phyloP scores from a whole-genome alignment of 1,284 basidiomycete genomes.

The Rhizoctonia solani region DNA sequence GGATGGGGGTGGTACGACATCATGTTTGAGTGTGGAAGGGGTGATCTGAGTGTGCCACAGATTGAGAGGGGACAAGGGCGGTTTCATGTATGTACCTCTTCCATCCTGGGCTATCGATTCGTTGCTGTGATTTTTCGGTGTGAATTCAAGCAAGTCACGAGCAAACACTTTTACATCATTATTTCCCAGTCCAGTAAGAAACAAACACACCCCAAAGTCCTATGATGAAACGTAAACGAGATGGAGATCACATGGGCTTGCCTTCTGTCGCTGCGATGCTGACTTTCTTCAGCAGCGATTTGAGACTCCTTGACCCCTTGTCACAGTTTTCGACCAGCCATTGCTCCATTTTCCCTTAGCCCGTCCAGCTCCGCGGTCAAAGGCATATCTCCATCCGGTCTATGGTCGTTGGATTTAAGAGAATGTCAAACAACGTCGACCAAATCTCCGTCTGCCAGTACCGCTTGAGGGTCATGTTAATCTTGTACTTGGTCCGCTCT shows the following conservation, averaged over 20 bases:
- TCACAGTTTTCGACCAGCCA: conserved; percentile 69
- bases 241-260: not conserved
- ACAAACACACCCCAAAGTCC: not conserved
- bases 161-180: not conserved
- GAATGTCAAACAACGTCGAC: conserved; percentile 79
- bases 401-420: conserved; percentile 77
- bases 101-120: conserved; percentile 33
- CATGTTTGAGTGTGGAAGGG: conserved; percentile 28
- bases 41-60: not conserved
- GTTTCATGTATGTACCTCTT: conserved; percentile 26
- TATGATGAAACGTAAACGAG: not conserved
- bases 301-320: conserved; percentile 65
- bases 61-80: not conserved
- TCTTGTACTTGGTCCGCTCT: conserved; percentile 56
- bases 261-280: conserved; percentile 47
- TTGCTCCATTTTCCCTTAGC: conserved; percentile 79
- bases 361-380: conserved; percentile 67
- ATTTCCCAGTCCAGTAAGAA: not conserved
- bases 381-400: conserved; percentile 64
- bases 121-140: conserved; percentile 13
- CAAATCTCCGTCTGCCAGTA: conserved; percentile 96
- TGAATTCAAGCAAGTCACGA: not conserved
- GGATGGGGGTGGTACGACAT: conserved; percentile 32
- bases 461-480: conserved; percentile 81
- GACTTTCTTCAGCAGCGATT: conserved; percentile 80